These are phyloP conservation scores for Hypoxylon crocopeplum DNA, from an alignment of 495 filamentous ascomycete species.

Conservation along the genomic window DNA sequence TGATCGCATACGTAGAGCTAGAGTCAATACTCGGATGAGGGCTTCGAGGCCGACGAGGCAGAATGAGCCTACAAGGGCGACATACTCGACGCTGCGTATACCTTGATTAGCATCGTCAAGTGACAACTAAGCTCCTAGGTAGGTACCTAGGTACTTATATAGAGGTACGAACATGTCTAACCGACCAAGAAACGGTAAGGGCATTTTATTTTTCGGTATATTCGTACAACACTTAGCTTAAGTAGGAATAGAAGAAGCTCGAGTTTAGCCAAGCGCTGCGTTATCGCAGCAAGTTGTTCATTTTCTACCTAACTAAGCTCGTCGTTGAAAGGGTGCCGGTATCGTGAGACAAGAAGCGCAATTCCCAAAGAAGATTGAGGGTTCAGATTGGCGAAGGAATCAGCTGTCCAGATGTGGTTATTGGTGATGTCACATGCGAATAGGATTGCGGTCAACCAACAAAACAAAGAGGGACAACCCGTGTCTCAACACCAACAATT, in stretches of 20 bases:
- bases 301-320: constrained; percentile 22
- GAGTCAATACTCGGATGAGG: constrained; percentile 84
- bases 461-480: constrained; percentile 7
- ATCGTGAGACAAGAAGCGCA: background rate
- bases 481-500: too few relatives aligned
- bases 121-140: background rate
- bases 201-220: constrained; percentile 60
- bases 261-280: constrained; percentile 21
- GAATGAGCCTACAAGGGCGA: constrained; percentile 83
- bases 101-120: constrained; percentile 23
- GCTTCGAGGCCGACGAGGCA: constrained; percentile 80
- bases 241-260: constrained; percentile 17
- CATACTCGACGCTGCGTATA: constrained; percentile 73
- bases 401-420: constrained; percentile 14
- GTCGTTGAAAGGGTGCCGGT: constrained; percentile 2
- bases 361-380: background rate
- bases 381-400: constrained; percentile 5
- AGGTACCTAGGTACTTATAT: too few relatives aligned
- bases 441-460: constrained; percentile 11
- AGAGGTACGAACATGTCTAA: constrained; percentile 67
- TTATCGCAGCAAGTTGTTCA: constrained; percentile 32
- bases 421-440: constrained; percentile 41
- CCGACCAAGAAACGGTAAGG: constrained; percentile 83
- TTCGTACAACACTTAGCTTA: constrained; percentile 21
- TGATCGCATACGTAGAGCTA: constrained; percentile 76